Evolutionary conservation across 768 basidiomycete species (phyloP).

Genomic region (Amanita jacksonii): DNA sequence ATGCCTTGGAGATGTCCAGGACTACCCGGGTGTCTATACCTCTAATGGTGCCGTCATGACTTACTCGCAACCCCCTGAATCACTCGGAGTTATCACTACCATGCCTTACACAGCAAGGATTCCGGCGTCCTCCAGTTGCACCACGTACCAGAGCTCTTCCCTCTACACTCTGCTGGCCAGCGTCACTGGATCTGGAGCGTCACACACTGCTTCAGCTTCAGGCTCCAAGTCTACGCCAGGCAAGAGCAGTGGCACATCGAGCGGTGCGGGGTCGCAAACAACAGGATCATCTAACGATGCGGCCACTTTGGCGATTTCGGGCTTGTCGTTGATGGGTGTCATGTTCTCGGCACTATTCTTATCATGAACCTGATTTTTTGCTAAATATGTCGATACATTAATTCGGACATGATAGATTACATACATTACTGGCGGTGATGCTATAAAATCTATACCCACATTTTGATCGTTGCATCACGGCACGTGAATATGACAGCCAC

Average conservation of each 20-base stretch:
- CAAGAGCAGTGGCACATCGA: neutral
- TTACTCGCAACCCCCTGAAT: constrained; percentile 36
- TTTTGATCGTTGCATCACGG: neutral
- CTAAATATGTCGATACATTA: neutral
- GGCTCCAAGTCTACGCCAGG: neutral
- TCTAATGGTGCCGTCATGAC: constrained; percentile 28
- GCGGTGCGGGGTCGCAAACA: constrained; percentile 6
- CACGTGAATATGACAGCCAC: too few species aligned
- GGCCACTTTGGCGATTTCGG: constrained; percentile 10
- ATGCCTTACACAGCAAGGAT: constrained; percentile 33
- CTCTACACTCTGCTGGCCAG: constrained; percentile 20
- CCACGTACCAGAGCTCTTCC: constrained; percentile 16
- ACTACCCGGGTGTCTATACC: constrained; percentile 43
- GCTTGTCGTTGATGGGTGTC: constrained; percentile 12
- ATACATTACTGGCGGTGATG: constrained; percentile 7
- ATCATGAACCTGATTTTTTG: constrained; percentile 8
- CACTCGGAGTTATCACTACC: constrained; percentile 28
- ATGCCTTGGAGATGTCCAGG: constrained; percentile 60
- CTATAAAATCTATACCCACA: neutral
- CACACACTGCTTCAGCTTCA: constrained; percentile 1
- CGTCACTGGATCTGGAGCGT: constrained; percentile 9
- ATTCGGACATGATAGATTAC: constrained; percentile 5
- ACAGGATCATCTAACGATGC: constrained; percentile 11
- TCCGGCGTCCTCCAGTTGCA: constrained; percentile 31
- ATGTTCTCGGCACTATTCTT: constrained; percentile 15